Conservation (phyloP, 177 flowering plant genomes). For the Vitis hybrid region DNA sequence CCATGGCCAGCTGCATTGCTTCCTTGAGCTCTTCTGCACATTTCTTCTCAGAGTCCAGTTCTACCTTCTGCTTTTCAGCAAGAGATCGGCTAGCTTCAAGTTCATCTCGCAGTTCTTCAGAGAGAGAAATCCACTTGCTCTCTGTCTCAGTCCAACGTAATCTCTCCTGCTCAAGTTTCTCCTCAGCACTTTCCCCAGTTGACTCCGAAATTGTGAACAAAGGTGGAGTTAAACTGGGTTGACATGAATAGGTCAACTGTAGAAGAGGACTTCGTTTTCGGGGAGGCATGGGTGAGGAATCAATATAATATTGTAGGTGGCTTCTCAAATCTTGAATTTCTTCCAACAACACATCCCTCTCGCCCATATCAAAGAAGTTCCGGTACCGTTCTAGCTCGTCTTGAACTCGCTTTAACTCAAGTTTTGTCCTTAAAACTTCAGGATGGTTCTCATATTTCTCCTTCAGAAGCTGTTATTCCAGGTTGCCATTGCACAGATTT, state of each 20-base stretch:
- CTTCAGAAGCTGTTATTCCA: slow-evolving; percentile 60
- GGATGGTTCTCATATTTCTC: slow-evolving; percentile 92
- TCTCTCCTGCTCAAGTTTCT: slow-evolving; percentile 74
- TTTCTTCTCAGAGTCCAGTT: slow-evolving; percentile 72
- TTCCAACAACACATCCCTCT: slow-evolving; percentile 87
- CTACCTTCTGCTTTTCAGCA: slow-evolving; percentile 60
- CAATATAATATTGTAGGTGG: slow-evolving; percentile 73
- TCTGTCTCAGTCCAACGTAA: slow-evolving; percentile 75
- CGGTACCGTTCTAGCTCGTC: slow-evolving; percentile 72
- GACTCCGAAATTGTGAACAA: slow-evolving; percentile 45
- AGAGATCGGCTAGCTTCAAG: slow-evolving; percentile 59
- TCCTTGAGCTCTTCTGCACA: slow-evolving; percentile 89
- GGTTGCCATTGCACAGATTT: neutral
- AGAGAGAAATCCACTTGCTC: slow-evolving; percentile 85
- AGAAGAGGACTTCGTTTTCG: slow-evolving; percentile 47
- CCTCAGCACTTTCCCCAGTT: slow-evolving; percentile 46
- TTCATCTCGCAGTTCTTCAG: slow-evolving; percentile 75
- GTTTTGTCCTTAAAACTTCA: slow-evolving; percentile 58
- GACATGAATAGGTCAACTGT: slow-evolving; percentile 53
- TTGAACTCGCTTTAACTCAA: slow-evolving; percentile 76
- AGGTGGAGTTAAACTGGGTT: slow-evolving; percentile 40
- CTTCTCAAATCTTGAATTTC: slow-evolving; percentile 82
- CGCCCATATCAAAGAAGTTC: slow-evolving; percentile 84
- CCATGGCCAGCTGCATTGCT: slow-evolving; percentile 95
- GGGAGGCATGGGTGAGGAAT: slow-evolving; percentile 47